A percentile compares a stretch with the other conserved stretches of the same genome.
These are phyloP conservation scores for Apiospora pterosperma DNA, from an alignment of 2,329 filamentous ascomycete genomes.

Conservation along the genomic window DNA sequence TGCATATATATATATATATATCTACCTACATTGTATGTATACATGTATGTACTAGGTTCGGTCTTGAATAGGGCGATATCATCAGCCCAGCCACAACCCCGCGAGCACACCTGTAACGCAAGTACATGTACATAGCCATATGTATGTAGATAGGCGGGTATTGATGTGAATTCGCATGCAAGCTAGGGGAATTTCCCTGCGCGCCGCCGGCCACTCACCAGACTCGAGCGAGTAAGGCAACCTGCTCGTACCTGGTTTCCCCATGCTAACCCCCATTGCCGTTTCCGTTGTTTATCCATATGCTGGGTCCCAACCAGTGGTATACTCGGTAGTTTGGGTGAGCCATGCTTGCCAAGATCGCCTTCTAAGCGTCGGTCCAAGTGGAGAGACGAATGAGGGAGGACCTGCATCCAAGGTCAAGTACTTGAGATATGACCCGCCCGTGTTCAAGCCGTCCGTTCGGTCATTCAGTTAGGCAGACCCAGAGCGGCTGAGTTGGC, in stretches of 20 bases:
- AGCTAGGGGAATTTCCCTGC: not conserved
- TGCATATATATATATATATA: not conserved
- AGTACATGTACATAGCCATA: not conserved
- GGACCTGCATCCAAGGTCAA: not conserved
- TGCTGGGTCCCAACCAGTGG: not conserved
- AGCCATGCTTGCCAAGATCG: not conserved
- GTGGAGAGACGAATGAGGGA: not conserved
- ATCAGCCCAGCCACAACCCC: not conserved
- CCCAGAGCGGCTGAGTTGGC: constrained; percentile 1
- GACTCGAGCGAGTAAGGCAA: not conserved
- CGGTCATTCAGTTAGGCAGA: not conserved
- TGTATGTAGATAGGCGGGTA: not conserved
- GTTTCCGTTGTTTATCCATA: not conserved
- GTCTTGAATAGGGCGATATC: too few relatives aligned
- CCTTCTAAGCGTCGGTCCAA: not conserved
- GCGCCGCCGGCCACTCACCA: not conserved
- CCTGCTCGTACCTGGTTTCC: not conserved
- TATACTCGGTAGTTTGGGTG: not conserved
- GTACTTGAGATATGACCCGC: not conserved
- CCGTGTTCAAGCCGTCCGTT: not conserved
- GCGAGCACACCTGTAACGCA: not conserved
- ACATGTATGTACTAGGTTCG: not conserved
- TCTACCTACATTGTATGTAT: too few relatives aligned
- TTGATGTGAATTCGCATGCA: not conserved
- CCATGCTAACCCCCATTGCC: not conserved